These are phyloP conservation scores for Amylostereum areolatum DNA, from an alignment of 1,284 basidiomycete genomes.

Conservation along the genomic window DNA sequence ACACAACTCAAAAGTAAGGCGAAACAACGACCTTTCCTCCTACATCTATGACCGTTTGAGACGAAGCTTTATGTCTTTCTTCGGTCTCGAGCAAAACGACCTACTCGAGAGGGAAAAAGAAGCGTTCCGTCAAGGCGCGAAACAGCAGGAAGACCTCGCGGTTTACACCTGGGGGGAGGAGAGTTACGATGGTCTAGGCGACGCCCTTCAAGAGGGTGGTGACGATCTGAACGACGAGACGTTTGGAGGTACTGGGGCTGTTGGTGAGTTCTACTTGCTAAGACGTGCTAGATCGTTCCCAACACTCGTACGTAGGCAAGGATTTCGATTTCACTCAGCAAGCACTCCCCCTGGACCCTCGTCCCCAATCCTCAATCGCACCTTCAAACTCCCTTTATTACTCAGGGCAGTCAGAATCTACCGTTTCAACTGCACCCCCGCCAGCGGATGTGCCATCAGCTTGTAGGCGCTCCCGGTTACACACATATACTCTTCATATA, in stretches of 20 bases:
- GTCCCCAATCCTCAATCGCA: background rate
- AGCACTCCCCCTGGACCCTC: slow-evolving; percentile 28
- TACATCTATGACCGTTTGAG: too few species aligned
- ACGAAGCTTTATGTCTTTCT: slow-evolving; percentile 62
- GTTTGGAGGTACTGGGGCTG: slow-evolving; percentile 67
- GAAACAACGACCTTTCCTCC: too few species aligned
- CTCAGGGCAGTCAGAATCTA: background rate
- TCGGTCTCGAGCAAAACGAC: slow-evolving; percentile 64
- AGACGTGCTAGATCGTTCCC: background rate
- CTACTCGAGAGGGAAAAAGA: slow-evolving; percentile 54
- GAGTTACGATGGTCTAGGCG: slow-evolving; percentile 85
- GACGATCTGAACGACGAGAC: slow-evolving; percentile 96
- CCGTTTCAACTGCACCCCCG: background rate
- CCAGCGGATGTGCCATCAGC: background rate
- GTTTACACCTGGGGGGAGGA: slow-evolving; percentile 89
- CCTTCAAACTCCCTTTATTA: slow-evolving; percentile 1
- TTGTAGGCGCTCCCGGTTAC: too few species aligned
- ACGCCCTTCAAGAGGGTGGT: slow-evolving; percentile 79
- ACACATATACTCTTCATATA: too few species aligned
- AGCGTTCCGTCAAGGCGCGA: slow-evolving; percentile 43
- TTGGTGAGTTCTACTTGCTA: slow-evolving; percentile 48
- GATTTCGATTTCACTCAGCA: slow-evolving; percentile 85
- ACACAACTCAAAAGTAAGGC: too few species aligned
- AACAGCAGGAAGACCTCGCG: slow-evolving; percentile 69
- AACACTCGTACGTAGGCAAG: slow-evolving; percentile 52